Evolutionary conservation across 371 early-diverging fungal species (phyloP).

Genomic region (Scutellospora calospora): DNA sequence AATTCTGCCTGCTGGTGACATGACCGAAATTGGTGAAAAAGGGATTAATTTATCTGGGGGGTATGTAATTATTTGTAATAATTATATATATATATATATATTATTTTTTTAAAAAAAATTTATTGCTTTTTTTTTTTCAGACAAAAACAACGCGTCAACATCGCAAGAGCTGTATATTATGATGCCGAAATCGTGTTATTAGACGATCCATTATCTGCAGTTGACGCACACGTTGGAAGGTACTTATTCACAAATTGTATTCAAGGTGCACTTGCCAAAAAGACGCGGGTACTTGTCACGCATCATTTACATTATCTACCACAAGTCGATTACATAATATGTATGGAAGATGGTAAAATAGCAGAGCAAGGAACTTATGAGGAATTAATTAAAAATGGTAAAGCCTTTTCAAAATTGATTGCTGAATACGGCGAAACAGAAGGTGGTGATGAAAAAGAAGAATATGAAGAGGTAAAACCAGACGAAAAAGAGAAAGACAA

Average conservation of each 20-base stretch:
- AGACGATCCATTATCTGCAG: slow-evolving; percentile 87
- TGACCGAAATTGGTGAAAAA: slow-evolving; percentile 87
- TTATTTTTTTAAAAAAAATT: not conserved
- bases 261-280: slow-evolving; percentile 71
- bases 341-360: slow-evolving; percentile 66
- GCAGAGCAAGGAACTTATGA: slow-evolving; percentile 50
- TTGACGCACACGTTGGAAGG: slow-evolving; percentile 88
- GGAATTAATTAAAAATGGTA: slow-evolving; percentile 44
- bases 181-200: slow-evolving; percentile 74
- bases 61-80: not conserved
- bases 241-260: slow-evolving; percentile 79
- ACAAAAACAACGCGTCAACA: slow-evolving; percentile 67
- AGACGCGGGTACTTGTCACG: slow-evolving; percentile 90
- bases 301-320: slow-evolving; percentile 87
- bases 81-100: not conserved
- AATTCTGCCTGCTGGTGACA: slow-evolving; percentile 72
- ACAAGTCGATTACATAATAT: slow-evolving; percentile 70
- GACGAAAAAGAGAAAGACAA: not conserved
- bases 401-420: slow-evolving; percentile 60
- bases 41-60: slow-evolving; percentile 81
- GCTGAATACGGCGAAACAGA: slow-evolving; percentile 74
- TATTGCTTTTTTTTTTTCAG: slow-evolving; percentile 57
- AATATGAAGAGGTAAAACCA: slow-evolving; percentile 43
- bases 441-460: slow-evolving; percentile 48
- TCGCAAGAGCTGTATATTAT: slow-evolving; percentile 83